Evolutionary conservation across 352 stramenopile genomes (phyloP), one percentile per base, ranked within the genome.

Genomic region (Phytophthora sansomeana): DNA sequence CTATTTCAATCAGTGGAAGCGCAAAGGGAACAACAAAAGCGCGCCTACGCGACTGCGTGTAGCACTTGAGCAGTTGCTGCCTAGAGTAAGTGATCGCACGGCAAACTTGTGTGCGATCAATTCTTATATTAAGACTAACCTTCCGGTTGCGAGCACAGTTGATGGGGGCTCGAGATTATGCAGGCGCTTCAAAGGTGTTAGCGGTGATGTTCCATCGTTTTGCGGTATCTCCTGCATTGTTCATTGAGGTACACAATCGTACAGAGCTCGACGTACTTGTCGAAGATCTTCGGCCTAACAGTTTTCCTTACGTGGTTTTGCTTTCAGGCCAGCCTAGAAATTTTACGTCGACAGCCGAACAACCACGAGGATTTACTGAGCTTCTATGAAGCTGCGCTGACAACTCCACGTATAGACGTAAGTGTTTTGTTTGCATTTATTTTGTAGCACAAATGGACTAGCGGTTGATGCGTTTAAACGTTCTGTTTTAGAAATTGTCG

Each of bases 181-280:
- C 64, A 30, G 87, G 82, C 1, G 87, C 85, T 2, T 80, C 83
- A 21, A 80, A 89, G 61, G 79, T 91, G 8, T 63, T 95, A 19
- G 74, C 75, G 0, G 60, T 91, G 9, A 63, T 95, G 29, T 95
- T 92, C 58, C 70, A 91, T 63, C 77, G 81, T 17, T 93, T 93
- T 49, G 65, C 72, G 16, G 38, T 87, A 16, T 71, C 83, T 38
- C 81, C 84, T 53, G 74, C 76, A 13, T 43, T 83, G 38, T 95
- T 85, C 39, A 74, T 90, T 24, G 79, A 92, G 81, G 87, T 93
- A 33, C 16, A 57, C 58, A 35, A 2, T 5, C 3, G 16, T 38
- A 42, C 41, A 47, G 17, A 24, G 4, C 28, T 46, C 28, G 6
- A 8, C 8, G n/a, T 11, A 21, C 41, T 9, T 16, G 16, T 16